A percentile compares a stretch with the other conserved stretches of the same genome.
phyloP scores from a whole-genome alignment of 106 monocot genomes.

The Phalaenopsis equestris region DNA sequence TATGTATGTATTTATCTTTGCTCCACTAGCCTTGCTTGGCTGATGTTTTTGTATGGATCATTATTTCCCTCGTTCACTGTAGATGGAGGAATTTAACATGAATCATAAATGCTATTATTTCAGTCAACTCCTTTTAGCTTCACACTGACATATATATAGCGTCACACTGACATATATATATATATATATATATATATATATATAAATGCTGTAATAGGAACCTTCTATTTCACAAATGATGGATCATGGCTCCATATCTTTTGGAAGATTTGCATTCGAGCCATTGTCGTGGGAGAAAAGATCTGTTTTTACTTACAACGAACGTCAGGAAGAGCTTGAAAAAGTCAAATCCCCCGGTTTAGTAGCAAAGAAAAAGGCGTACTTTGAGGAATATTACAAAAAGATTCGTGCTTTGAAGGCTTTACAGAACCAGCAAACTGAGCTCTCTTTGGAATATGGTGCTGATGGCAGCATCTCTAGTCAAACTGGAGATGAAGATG shows the following conservation, averaged over 20 bases:
- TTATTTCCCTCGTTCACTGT: no score
- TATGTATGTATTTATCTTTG: no score
- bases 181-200: no score
- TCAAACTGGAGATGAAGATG: constrained; percentile 49
- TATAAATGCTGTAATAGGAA: constrained; percentile 16
- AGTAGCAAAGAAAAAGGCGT: constrained; percentile 90
- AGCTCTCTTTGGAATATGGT: constrained; percentile 48
- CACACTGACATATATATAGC: background rate
- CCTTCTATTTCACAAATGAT: constrained; percentile 48
- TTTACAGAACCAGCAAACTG: constrained; percentile 56
- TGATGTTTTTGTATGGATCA: no score
- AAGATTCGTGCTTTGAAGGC: constrained; percentile 54
- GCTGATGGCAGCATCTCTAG: constrained; percentile 48
- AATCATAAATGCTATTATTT: background rate
- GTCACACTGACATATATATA: background rate
- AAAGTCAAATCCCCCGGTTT: constrained; percentile 77
- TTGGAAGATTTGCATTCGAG: constrained; percentile 72
- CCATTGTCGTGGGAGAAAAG: constrained; percentile 82
- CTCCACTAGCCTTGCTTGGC: no score
- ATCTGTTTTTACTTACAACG: constrained; percentile 65
- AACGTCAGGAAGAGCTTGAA: constrained; percentile 67
- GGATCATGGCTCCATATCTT: constrained; percentile 93
- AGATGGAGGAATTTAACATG: no score
- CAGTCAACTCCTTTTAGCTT: background rate
- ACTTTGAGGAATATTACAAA: constrained; percentile 88